These are phyloP conservation scores for Akanthomyces dipterigenus DNA, from an alignment of 2,329 filamentous ascomycete species.

Conservation along the genomic window DNA sequence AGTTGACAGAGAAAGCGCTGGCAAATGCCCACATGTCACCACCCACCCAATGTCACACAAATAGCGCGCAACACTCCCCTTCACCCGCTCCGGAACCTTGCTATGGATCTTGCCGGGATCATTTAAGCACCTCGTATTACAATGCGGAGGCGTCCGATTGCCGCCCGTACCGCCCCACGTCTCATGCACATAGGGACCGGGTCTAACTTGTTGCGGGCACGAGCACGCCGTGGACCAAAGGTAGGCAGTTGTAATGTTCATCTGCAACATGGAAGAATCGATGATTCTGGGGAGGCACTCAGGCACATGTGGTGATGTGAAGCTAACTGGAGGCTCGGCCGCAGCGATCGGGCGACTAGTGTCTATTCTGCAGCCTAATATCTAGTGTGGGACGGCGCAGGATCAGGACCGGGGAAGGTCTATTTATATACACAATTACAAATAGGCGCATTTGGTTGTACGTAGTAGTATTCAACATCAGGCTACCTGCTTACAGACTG, in stretches of 20 bases:
- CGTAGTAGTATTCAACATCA: not conserved
- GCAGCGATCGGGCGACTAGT: not conserved
- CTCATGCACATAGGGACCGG: not conserved
- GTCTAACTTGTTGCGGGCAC: not conserved
- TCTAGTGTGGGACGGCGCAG: not conserved
- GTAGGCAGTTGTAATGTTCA: not conserved
- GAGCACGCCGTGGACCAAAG: not conserved
- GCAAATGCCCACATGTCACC: not conserved
- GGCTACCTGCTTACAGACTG: not conserved
- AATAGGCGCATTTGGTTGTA: not conserved
- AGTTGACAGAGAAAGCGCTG: too few species aligned
- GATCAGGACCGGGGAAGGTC: not conserved
- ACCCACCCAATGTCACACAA: not conserved
- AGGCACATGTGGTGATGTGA: not conserved
- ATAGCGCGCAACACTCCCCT: not conserved
- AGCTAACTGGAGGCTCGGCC: not conserved
- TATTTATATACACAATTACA: not conserved
- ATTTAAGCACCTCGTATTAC: conserved; percentile 5
- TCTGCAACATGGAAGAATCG: not conserved
- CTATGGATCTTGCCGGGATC: conserved; percentile 6
- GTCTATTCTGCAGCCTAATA: not conserved
- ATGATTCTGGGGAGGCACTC: not conserved
- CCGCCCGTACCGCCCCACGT: conserved; percentile 8
- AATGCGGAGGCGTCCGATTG: conserved; percentile 10
- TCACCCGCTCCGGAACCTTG: not conserved